These are phyloP conservation scores for Sonneratia caseolaris DNA, from an alignment of 345 rosid species.

Conservation along the genomic window DNA sequence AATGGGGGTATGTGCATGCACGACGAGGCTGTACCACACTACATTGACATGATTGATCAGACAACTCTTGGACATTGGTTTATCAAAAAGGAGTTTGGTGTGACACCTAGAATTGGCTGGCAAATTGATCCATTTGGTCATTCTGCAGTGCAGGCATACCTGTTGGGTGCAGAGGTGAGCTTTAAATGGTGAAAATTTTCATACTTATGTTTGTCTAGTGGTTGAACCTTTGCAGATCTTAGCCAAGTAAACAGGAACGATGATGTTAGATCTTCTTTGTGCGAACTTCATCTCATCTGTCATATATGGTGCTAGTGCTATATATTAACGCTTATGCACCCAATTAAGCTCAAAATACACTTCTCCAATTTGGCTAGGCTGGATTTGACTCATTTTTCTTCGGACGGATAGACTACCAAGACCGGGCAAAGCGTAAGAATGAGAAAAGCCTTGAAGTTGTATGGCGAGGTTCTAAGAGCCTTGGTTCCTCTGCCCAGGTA, in stretches of 20 bases:
- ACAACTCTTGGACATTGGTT: constrained; percentile 89
- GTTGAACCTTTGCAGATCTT: background rate
- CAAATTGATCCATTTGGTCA: constrained; percentile 99
- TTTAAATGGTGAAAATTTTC: background rate
- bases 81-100: constrained; percentile 62
- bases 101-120: constrained; percentile 98
- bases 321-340: background rate
- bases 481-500: constrained; percentile 84
- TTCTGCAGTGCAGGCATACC: constrained; percentile 95
- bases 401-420: constrained; percentile 96
- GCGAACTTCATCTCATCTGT: background rate
- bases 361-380: constrained; percentile 35
- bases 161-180: constrained; percentile 81
- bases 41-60: constrained; percentile 97
- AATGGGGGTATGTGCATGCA: constrained; percentile 99
- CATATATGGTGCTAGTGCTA: background rate
- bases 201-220: background rate
- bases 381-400: constrained; percentile 90
- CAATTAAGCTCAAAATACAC: background rate
- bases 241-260: background rate
- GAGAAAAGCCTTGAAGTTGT: constrained; percentile 95
- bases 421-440: constrained; percentile 60
- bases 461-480: constrained; percentile 86
- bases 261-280: background rate
- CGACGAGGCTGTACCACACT: constrained; percentile 89